Percentiles rank a stretch among this genome's conserved stretches.
These are phyloP conservation scores for Oleoguttula mirabilis DNA, from an alignment of 495 filamentous ascomycete species.

Conservation along the genomic window DNA sequence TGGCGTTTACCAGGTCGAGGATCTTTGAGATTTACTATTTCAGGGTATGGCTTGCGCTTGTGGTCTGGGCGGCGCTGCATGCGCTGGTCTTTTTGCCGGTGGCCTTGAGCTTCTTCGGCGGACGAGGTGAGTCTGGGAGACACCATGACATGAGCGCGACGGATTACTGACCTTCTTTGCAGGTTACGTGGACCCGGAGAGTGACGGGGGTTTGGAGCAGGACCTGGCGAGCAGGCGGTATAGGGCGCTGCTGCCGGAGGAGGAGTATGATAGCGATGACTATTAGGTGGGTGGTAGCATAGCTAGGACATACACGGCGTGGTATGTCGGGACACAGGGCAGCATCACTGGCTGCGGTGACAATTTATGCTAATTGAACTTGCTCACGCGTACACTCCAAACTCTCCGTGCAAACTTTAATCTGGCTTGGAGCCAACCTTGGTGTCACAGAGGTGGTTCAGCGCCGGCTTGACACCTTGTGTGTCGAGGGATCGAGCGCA, in stretches of 20 bases:
- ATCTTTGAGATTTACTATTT: constrained; percentile 99
- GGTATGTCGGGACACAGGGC: too few species aligned
- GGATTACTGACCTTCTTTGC: constrained; percentile 11
- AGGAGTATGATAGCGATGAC: constrained; percentile 33
- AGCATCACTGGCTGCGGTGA: too few species aligned
- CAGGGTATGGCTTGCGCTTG: constrained; percentile 83
- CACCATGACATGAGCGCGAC: constrained; percentile 5
- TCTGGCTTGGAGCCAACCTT: too few species aligned
- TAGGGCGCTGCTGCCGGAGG: constrained; percentile 32
- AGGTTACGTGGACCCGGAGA: constrained; percentile 76
- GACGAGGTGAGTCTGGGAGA: constrained; percentile 59
- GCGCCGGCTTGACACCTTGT: too few species aligned
- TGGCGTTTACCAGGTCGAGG: constrained; percentile 91
- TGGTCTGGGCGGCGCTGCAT: constrained; percentile 78
- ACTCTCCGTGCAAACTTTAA: too few species aligned
- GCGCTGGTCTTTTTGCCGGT: constrained; percentile 88
- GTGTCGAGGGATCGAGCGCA: too few species aligned
- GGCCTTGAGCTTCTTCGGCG: constrained; percentile 72
- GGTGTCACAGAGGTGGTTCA: too few species aligned
- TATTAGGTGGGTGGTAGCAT: too few species aligned
- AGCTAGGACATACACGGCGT: too few species aligned
- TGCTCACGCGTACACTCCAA: too few species aligned
- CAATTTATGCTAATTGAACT: too few species aligned
- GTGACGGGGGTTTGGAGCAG: constrained; percentile 72
- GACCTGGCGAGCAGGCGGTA: constrained; percentile 47